Base-by-base conservation (phyloP, 2,329 filamentous ascomycete species). In the Fusarium praegraminearum region DNA sequence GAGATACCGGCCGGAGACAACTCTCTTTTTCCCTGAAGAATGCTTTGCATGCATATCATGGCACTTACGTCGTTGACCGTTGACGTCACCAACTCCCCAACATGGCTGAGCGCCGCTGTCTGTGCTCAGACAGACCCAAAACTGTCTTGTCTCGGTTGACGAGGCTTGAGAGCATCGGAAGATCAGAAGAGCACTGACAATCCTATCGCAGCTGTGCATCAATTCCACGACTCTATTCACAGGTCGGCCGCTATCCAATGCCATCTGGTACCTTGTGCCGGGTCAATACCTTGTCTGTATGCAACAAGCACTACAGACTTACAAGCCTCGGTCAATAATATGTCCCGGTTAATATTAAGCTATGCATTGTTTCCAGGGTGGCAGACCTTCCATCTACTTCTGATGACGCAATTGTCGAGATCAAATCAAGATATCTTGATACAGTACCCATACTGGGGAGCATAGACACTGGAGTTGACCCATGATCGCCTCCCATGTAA, bases 11-110 rank as follows among this genome's bases (percentile, higher is more conserved):
- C 13, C 7, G n/a, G 38, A 40, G 36, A 41, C 40, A 28, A 41
- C 16, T 32, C 41, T 43, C 44, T 40, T 38, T 16, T 26, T 15
- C 15, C 47, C n/a, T 36, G 28, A 38, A 53, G 18, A 44, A 43
- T 50, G 45, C 35, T 47, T 50, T 61, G 51, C 44, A 62, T 38
- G 35, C 45, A 54, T 33, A 38, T 40, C n/a, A 40, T 40, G n/a
- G 32, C 43, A 40, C 33, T 28, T 60, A 41, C 36, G 26, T 61
- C 53, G 26, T 55, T 20, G 38, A 41, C 44, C 35, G 11, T 53
- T 50, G 62, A 70, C 67, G 67, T 70, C 67, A 70, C 61, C 49
- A 43, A 64, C 41, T 50, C 36, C 35, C 35, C 32, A 49, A 20
- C 16, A n/a, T 16, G n/a, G 33, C 26, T 24, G 11, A 22, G 35